Evolutionary conservation across 176 grass and related monocot species (phyloP).

Genomic region (Luzula sylvatica): DNA sequence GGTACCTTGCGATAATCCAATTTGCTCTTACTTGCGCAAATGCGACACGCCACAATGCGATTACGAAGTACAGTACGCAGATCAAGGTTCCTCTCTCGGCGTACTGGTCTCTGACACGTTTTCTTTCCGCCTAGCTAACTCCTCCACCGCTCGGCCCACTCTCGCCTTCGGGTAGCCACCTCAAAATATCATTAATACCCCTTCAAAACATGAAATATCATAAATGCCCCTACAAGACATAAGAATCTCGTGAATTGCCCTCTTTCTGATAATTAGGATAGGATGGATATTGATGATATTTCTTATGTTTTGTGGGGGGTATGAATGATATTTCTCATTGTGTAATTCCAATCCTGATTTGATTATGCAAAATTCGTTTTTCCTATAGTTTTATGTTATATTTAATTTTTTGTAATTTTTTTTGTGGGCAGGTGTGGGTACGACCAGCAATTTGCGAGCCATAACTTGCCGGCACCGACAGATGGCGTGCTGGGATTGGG

Average conservation of each 20-base stretch:
- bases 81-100: constrained; percentile 63
- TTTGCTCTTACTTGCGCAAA: constrained; percentile 44
- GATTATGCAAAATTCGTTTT: no score
- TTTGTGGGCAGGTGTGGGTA: constrained; percentile 69
- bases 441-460: constrained; percentile 42
- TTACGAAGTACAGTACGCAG: constrained; percentile 78
- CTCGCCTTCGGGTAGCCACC: constrained; percentile 87
- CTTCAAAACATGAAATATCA: no score
- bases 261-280: no score
- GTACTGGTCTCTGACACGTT: constrained; percentile 66
- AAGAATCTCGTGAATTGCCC: no score
- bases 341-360: no score
- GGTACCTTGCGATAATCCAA: constrained; percentile 44
- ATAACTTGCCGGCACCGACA: constrained; percentile 31
- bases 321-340: no score
- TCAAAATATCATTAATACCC: no score
- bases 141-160: constrained; percentile 40
- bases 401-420: constrained; percentile 7
- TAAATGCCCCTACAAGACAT: no score
- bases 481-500: constrained; percentile 87
- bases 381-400: no score
- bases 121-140: constrained; percentile 42
- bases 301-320: no score
- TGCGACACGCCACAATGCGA: constrained; percentile 51
- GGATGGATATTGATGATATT: no score